phyloP scores from a whole-genome alignment of 192 early-diverging fungal species.

The Podila horticola region DNA sequence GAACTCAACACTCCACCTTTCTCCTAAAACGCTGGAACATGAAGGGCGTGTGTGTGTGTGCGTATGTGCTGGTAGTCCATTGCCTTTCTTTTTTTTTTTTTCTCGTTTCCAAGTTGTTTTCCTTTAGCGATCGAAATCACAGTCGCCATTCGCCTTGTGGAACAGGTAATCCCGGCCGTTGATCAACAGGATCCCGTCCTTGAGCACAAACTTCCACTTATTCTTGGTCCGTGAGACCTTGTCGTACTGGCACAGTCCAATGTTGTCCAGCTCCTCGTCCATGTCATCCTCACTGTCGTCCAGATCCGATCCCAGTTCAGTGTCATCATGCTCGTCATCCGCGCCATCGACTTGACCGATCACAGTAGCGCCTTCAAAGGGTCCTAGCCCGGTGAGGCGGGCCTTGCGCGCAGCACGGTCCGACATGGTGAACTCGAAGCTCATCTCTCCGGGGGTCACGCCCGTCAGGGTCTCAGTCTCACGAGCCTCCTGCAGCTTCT shows the following conservation, averaged over 20 bases:
- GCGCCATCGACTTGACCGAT: constrained; percentile 34
- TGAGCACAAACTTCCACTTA: constrained; percentile 98
- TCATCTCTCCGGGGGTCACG: constrained; percentile 29
- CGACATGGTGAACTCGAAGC: constrained; percentile 41
- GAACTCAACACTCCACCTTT: not conserved
- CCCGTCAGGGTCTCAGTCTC: constrained; percentile 9
- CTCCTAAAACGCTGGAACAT: not conserved
- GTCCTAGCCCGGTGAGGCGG: constrained; percentile 26
- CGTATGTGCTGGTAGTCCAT: too few relatives aligned
- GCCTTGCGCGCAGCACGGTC: constrained; percentile 43
- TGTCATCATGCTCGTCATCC: constrained; percentile 38
- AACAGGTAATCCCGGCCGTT: constrained; percentile 97
- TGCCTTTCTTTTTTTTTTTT: too few relatives aligned
- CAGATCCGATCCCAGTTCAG: constrained; percentile 45
- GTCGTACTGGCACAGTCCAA: constrained; percentile 42
- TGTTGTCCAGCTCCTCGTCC: constrained; percentile 49
- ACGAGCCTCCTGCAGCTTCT: constrained; percentile 17
- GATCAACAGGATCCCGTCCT: constrained; percentile 96
- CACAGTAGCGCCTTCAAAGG: not conserved
- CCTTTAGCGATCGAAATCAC: constrained; percentile 96
- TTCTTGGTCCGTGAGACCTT: constrained; percentile 93
- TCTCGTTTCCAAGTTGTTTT: not conserved
- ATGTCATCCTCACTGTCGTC: constrained; percentile 49
- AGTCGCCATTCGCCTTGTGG: constrained; percentile 83
- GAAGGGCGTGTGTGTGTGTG: not conserved